A percentile compares a stretch with the other conserved stretches of the same genome.
phyloP scores from a whole-genome alignment of 768 basidiomycete species.

The Phaeotremella skinneri region DNA sequence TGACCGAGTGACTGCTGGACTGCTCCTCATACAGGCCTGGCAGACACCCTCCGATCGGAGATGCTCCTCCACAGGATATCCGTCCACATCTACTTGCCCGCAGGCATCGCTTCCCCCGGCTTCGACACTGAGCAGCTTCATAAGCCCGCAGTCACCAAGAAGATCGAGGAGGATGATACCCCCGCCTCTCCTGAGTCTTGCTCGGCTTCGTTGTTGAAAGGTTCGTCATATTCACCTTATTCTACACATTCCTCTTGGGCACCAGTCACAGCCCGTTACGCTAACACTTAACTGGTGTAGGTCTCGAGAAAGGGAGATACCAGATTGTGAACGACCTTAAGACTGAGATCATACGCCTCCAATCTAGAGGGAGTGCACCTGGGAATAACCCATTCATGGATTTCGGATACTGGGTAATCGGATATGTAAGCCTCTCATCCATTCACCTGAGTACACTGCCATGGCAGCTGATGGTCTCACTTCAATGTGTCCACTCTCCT shows the following conservation, averaged over 20 bases:
- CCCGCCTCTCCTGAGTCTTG: slow-evolving; percentile 65
- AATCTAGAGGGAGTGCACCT: slow-evolving; percentile 65
- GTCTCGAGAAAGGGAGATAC: slow-evolving; percentile 66
- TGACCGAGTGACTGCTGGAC: background rate
- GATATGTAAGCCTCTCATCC: slow-evolving; percentile 51
- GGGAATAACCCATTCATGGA: slow-evolving; percentile 65
- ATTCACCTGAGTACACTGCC: background rate
- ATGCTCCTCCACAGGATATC: slow-evolving; percentile 71
- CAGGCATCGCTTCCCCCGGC: slow-evolving; percentile 75
- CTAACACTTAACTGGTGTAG: slow-evolving; percentile 49
- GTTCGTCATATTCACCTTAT: slow-evolving; percentile 50
- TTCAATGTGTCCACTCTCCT: background rate
- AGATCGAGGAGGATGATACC: slow-evolving; percentile 72
- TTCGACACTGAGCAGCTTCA: slow-evolving; percentile 70
- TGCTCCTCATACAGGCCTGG: slow-evolving; percentile 64
- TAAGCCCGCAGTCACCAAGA: slow-evolving; percentile 71
- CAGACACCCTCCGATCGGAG: slow-evolving; percentile 78
- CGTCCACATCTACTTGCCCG: slow-evolving; percentile 78
- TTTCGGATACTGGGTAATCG: slow-evolving; percentile 54
- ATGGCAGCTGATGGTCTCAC: background rate
- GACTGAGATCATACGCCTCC: slow-evolving; percentile 65
- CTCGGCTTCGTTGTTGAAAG: slow-evolving; percentile 62
- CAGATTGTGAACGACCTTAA: slow-evolving; percentile 75
- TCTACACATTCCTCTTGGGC: background rate
- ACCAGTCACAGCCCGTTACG: background rate